Evolutionary conservation across 1,139 yeast genomes (phyloP).

Genomic region (Nadsonia starkeyi-henricii): DNA sequence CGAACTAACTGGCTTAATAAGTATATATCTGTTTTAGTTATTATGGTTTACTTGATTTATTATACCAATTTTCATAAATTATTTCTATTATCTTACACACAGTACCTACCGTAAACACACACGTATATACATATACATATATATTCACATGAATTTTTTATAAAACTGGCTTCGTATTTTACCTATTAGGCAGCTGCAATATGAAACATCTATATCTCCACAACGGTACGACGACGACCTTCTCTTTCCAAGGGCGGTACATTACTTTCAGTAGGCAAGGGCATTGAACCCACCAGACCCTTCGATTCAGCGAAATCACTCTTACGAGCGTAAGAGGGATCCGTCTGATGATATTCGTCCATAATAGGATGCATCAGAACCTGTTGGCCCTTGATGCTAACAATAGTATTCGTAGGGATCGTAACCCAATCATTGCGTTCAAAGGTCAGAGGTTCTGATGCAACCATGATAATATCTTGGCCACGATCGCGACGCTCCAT

Average conservation of each 20-base stretch:
- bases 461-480: conserved; percentile 90
- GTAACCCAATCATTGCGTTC: conserved; percentile 97
- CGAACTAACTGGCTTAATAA: no score
- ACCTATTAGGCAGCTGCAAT: no score
- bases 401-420: conserved; percentile 79
- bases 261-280: conserved; percentile 29
- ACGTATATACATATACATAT: no score
- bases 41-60: no score
- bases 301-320: conserved; percentile 76
- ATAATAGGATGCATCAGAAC: conserved; percentile 80
- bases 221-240: conserved; percentile 35
- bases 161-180: no score
- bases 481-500: conserved; percentile 90
- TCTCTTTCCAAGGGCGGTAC: conserved; percentile 83
- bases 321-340: conserved; percentile 54
- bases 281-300: conserved; percentile 73
- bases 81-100: no score
- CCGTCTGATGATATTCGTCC: conserved; percentile 76
- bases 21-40: no score
- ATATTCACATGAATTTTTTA: no score
- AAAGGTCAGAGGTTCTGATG: conserved; percentile 90
- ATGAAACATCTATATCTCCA: not conserved
- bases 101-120: no score
- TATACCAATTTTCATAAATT: no score
- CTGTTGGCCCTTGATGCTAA: conserved; percentile 76